A percentile compares a stretch with the other conserved stretches of the same genome.
Conservation (phyloP, 169 alveolate species). For the Plasmodium sp. region DNA sequence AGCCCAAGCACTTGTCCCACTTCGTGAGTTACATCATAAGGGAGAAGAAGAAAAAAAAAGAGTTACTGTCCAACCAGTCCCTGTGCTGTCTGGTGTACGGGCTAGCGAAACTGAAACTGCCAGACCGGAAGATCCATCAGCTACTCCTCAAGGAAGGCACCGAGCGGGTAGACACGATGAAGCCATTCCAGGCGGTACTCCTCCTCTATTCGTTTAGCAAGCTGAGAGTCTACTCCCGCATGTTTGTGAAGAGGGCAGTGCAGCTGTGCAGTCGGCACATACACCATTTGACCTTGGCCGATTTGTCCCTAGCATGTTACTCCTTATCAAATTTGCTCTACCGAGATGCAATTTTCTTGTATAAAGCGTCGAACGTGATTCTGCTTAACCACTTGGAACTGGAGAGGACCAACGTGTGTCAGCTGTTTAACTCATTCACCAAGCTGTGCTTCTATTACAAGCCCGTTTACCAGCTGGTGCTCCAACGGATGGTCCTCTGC, state of each 20-base stretch:
- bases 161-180: constrained; percentile 14
- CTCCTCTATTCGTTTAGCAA: constrained; percentile 48
- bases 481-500: constrained; percentile 16
- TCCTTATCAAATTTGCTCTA: constrained; percentile 52
- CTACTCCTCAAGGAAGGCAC: constrained; percentile 43
- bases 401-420: constrained; percentile 17
- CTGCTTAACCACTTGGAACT: constrained; percentile 24
- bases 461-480: constrained; percentile 45
- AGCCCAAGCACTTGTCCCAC: constrained; percentile 5
- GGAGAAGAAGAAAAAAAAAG: constrained; percentile 48
- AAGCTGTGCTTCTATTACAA: constrained; percentile 52
- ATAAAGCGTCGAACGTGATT: constrained; percentile 30
- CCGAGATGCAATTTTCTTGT: constrained; percentile 47
- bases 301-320: constrained; percentile 42
- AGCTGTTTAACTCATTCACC: constrained; percentile 47
- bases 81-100: constrained; percentile 42
- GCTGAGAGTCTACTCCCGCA: constrained; percentile 43
- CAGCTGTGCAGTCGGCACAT: constrained; percentile 42
- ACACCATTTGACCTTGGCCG: constrained; percentile 28
- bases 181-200: constrained; percentile 36
- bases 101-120: constrained; percentile 23
- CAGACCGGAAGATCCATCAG: constrained; percentile 39
- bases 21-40: constrained; percentile 65
- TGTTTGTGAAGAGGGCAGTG: constrained; percentile 45
- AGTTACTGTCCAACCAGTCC: constrained; percentile 32